Evolutionary conservation across 2,329 filamentous ascomycete genomes (phyloP).

Genomic region (Trichoderma asperellum): DNA sequence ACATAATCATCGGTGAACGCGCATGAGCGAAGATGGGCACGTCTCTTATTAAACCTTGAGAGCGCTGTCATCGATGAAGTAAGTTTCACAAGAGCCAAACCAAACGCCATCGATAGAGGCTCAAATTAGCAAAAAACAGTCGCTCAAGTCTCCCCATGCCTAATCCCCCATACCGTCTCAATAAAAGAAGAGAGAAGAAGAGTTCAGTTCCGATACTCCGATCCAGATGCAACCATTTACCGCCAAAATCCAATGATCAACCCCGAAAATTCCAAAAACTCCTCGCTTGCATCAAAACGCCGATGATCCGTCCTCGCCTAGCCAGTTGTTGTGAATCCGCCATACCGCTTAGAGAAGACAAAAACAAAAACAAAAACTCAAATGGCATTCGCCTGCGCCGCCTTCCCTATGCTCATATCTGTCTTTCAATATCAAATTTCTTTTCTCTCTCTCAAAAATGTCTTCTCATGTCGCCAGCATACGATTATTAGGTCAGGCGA

Average conservation of each 20-base stretch:
- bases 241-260: constrained; percentile 16
- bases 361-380: background rate
- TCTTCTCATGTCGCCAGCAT: background rate
- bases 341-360: background rate
- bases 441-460: background rate
- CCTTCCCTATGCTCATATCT: constrained; percentile 13
- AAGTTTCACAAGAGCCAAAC: background rate
- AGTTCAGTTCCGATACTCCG: constrained; percentile 18
- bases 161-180: constrained; percentile 10
- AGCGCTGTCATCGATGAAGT: background rate
- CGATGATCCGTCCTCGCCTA: constrained; percentile 22
- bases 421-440: background rate
- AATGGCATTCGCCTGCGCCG: constrained; percentile 12
- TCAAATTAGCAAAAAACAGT: constrained; percentile 5
- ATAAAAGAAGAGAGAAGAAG: constrained; percentile 1
- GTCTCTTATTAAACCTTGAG: background rate
- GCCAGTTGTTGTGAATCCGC: constrained; percentile 15
- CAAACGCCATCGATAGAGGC: constrained; percentile 3
- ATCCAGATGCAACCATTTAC: constrained; percentile 23
- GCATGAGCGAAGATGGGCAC: background rate
- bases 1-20: background rate
- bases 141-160: constrained; percentile 18
- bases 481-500: constrained; percentile 29
- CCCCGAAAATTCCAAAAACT: constrained; percentile 20
- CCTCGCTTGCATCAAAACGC: constrained; percentile 30